These are phyloP conservation scores for Geotrichum bryndzae DNA, from an alignment of 1,139 yeast genomes.

Conservation along the genomic window DNA sequence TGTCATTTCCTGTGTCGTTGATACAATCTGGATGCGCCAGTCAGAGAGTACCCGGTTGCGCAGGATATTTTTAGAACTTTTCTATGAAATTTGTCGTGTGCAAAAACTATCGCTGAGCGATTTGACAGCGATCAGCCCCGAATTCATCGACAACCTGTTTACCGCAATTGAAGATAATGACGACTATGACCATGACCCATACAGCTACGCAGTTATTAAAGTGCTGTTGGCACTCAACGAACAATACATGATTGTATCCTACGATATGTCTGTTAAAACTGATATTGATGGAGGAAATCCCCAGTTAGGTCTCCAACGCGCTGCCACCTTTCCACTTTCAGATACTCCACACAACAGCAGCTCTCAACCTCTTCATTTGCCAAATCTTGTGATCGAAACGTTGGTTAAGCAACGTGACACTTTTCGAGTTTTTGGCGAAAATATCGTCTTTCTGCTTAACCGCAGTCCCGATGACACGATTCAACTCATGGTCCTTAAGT, in stretches of 20 bases:
- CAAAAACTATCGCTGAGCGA: constrained; percentile 43
- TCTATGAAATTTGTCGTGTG: constrained; percentile 49
- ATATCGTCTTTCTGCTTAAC: constrained; percentile 60
- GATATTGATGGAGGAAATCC: not conserved
- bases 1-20: constrained; percentile 44
- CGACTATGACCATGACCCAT: constrained; percentile 53
- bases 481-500: constrained; percentile 72
- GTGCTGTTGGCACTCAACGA: constrained; percentile 73
- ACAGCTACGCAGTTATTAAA: constrained; percentile 67
- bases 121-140: constrained; percentile 44
- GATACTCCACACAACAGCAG: not conserved
- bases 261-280: constrained; percentile 22
- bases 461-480: constrained; percentile 68
- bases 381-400: constrained; percentile 33
- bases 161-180: constrained; percentile 45
- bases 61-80: constrained; percentile 46
- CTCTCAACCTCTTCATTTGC: constrained; percentile 1
- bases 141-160: constrained; percentile 52
- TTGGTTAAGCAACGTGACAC: constrained; percentile 26
- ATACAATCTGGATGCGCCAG: constrained; percentile 34
- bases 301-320: not conserved
- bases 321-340: not conserved
- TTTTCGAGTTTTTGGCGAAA: constrained; percentile 49
- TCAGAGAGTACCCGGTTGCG: constrained; percentile 26
- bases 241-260: constrained; percentile 66